Percentiles rank a stretch among this genome's conserved stretches.
Evolutionary conservation across 805 yeast genomes (phyloP).

Genomic region (Candida corydali): DNA sequence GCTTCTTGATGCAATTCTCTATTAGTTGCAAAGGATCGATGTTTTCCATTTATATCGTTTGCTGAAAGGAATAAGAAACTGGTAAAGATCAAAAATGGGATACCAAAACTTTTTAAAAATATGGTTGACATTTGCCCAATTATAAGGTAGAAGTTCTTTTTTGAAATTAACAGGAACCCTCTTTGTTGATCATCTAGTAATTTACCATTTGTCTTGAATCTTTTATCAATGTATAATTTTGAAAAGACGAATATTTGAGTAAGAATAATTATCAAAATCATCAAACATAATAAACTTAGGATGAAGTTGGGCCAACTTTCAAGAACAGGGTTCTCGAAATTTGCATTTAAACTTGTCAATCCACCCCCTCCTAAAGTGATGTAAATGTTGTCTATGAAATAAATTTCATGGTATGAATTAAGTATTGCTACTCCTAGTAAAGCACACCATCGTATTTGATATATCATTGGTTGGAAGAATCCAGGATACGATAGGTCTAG

Average conservation of each 20-base stretch:
- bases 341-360: slow-evolving; percentile 32
- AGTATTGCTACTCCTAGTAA: slow-evolving; percentile 31
- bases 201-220: slow-evolving; percentile 3
- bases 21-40: slow-evolving; percentile 13
- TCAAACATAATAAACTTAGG: slow-evolving; percentile 26
- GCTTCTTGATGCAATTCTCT: slow-evolving; percentile 16
- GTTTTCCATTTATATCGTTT: slow-evolving; percentile 11
- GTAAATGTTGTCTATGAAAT: slow-evolving; percentile 33
- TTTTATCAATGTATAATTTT: slow-evolving; percentile 11
- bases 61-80: slow-evolving; percentile 27
- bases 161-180: slow-evolving; percentile 7
- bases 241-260: slow-evolving; percentile 19
- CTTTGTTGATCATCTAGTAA: slow-evolving; percentile 8
- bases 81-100: slow-evolving; percentile 43
- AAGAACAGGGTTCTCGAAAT: slow-evolving; percentile 18
- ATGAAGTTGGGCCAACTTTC: slow-evolving; percentile 44
- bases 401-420: background rate
- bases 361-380: slow-evolving; percentile 40
- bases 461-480: slow-evolving; percentile 52
- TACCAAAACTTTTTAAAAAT: slow-evolving; percentile 32
- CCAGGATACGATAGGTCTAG: slow-evolving; percentile 58
- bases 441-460: slow-evolving; percentile 52
- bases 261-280: slow-evolving; percentile 18
- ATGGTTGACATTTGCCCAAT: slow-evolving; percentile 31
- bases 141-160: slow-evolving; percentile 19